These are phyloP conservation scores for Peziza echinospora DNA, from an alignment of 495 filamentous ascomycete species.

Conservation along the genomic window DNA sequence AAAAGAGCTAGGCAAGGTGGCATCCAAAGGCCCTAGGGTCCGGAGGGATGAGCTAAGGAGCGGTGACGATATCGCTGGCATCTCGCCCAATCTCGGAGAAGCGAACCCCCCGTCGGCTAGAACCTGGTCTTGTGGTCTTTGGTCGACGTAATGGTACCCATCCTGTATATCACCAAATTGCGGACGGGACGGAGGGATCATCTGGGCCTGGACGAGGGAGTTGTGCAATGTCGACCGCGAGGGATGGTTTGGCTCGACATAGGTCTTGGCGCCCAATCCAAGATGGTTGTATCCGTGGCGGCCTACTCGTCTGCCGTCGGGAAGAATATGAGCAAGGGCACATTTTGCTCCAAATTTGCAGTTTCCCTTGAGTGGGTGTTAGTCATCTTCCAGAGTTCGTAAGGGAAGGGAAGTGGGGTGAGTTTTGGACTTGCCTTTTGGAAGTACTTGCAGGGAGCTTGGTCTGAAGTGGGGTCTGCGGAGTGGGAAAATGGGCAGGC, in stretches of 20 bases:
- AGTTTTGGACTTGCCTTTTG: conserved; percentile 49
- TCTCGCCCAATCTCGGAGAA: conserved; percentile 59
- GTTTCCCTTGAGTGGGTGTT: conserved; percentile 44
- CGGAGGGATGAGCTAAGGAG: conserved; percentile 37
- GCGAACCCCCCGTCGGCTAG: conserved; percentile 48
- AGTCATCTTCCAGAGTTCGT: conserved; percentile 4
- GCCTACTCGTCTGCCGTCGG: conserved; percentile 81
- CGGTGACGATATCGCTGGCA: conserved; percentile 44
- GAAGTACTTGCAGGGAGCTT: conserved; percentile 91
- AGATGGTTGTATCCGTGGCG: conserved; percentile 30
- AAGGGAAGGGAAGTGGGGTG: conserved; percentile 4
- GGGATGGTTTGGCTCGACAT: conserved; percentile 23
- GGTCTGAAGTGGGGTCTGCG: conserved; percentile 52
- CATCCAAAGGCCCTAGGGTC: conserved; percentile 39
- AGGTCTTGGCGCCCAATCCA: conserved; percentile 18
- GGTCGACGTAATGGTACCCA: conserved; percentile 22
- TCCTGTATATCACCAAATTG: conserved; percentile 14
- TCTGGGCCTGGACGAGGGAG: conserved; percentile 56
- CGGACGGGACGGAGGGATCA: conserved; percentile 21
- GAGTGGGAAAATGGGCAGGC: conserved; percentile 94
- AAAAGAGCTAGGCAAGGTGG: conserved; percentile 82
- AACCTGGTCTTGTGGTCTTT: conserved; percentile 13
- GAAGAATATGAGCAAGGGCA: conserved; percentile 83
- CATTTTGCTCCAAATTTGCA: conserved; percentile 98
- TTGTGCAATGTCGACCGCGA: conserved; percentile 61